These are phyloP conservation scores for Ophiostoma perfectum DNA, from an alignment of 2,329 filamentous ascomycete genomes.

Conservation along the genomic window DNA sequence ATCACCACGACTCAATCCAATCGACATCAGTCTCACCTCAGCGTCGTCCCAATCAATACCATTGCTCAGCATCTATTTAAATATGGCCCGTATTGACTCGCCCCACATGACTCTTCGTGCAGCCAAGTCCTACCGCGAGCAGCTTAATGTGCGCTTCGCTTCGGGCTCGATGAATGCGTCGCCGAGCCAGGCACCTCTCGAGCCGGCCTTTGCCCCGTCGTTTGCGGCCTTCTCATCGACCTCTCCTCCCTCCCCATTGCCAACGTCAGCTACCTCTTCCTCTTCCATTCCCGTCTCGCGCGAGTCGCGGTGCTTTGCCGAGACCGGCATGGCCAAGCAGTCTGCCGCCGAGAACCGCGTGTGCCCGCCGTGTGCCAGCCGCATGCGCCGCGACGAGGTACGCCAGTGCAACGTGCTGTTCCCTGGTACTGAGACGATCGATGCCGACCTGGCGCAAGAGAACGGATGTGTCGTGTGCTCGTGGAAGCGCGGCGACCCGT, in stretches of 20 bases:
- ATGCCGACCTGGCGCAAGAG: slow-evolving; percentile 25
- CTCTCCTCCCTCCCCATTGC: neutral
- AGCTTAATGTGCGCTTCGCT: slow-evolving; percentile 18
- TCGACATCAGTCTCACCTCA: neutral
- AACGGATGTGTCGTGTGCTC: slow-evolving; percentile 37
- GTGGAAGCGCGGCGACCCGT: slow-evolving; percentile 44
- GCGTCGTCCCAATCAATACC: neutral
- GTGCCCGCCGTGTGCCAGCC: slow-evolving; percentile 38
- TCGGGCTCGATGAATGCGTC: slow-evolving; percentile 7
- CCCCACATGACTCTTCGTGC: slow-evolving; percentile 10
- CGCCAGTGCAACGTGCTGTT: slow-evolving; percentile 19
- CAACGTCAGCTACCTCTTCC: neutral
- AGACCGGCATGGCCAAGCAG: slow-evolving; percentile 39
- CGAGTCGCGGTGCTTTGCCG: slow-evolving; percentile 40
- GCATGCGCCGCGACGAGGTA: slow-evolving; percentile 28
- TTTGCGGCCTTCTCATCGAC: neutral
- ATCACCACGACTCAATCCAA: neutral
- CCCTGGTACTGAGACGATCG: neutral
- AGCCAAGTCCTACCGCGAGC: slow-evolving; percentile 19
- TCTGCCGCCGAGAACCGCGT: slow-evolving; percentile 34
- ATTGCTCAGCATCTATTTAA: too few relatives aligned
- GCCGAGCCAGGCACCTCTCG: neutral
- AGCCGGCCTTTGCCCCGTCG: neutral
- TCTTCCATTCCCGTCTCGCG: slow-evolving; percentile 10
- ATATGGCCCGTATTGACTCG: slow-evolving; percentile 15